Evolutionary conservation across 176 grass and related monocot genomes (phyloP), one percentile per base, ranked within the genome.

Genomic region (Pontederia paniculata): DNA sequence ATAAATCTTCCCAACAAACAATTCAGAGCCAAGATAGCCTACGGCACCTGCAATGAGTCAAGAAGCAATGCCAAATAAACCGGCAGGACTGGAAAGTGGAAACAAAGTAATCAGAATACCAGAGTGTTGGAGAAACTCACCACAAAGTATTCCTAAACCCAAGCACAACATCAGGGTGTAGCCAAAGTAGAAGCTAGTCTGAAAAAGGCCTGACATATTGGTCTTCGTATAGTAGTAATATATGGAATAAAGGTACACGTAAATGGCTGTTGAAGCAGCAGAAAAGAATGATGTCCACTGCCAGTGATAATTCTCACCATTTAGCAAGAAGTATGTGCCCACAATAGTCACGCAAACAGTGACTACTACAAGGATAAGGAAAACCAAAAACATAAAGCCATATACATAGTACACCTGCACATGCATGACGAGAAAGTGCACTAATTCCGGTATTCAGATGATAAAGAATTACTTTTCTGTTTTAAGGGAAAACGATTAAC

Each of bases 271-370:
- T 54, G 90, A 96, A 77, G 85, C 90, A 67, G 90, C 90, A 13
- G 90, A 96, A 66, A 96, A 86, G 79, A 96, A 96, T 54, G 90
- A 96, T 58, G 85, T 96, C 90, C 90, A 96, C 48, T 96, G 85
- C 90, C 85, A 96, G 46, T 96, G 90, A 52, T 96, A 89, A 48
- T 96, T 96, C 79, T 95, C 90, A 11, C 82, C 90, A 42, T 96
- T 96, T 64, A 96, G 73, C 73, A 96, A 73, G 73, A 96, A 96
- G 75, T 96, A 96, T 70, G 90, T 89, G 21, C 90, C 82, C 14
- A 96, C 90, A 45, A 96, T 86, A 21, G 90, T 96, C 60, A 96
- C 90, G 68, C 90, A 96, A 17, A 96, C 70, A 25, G 90, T 89
- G 48, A 96, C 90, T 69, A 89, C 83, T 53, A 96, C 65, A 65